A percentile compares a stretch with the other conserved stretches of the same genome.
These are phyloP conservation scores for Lablab purpureus DNA, from an alignment of 306 rosid species.

Conservation along the genomic window DNA sequence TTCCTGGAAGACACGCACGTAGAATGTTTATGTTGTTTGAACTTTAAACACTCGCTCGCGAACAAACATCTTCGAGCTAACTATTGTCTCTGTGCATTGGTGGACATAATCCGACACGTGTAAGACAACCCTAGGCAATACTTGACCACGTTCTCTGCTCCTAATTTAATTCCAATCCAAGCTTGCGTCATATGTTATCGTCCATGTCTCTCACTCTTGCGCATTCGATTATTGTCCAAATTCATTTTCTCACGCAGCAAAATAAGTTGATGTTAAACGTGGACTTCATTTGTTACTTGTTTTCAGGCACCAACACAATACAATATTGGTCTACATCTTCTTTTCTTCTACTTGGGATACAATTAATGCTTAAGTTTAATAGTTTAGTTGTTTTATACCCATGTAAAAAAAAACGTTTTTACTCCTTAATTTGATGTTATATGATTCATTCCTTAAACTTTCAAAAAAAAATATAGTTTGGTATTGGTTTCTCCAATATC, in stretches of 20 bases:
- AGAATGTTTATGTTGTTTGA: neutral
- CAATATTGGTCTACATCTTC: neutral
- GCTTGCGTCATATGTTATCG: neutral
- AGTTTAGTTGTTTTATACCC: too few species aligned
- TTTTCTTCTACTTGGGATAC: neutral
- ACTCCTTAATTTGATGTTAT: neutral
- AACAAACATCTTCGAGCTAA: slow-evolving; percentile 4
- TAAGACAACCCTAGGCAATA: neutral
- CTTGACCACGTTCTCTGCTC: slow-evolving; percentile 5
- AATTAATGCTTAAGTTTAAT: neutral
- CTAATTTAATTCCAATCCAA: neutral
- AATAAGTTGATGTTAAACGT: neutral
- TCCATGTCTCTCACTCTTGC: neutral
- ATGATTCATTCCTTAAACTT: too few species aligned
- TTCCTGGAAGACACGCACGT: neutral
- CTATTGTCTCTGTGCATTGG: neutral
- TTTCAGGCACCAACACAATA: neutral
- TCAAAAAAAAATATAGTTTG: too few species aligned
- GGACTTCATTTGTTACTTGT: neutral
- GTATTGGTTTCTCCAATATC: too few species aligned
- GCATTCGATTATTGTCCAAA: slow-evolving; percentile 18
- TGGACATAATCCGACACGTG: neutral
- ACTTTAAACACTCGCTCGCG: neutral
- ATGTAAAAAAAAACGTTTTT: too few species aligned
- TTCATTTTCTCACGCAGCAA: slow-evolving; percentile 26